Evolutionary conservation across 345 rosid genomes (phyloP).

Genomic region (Linum usitatissimum): DNA sequence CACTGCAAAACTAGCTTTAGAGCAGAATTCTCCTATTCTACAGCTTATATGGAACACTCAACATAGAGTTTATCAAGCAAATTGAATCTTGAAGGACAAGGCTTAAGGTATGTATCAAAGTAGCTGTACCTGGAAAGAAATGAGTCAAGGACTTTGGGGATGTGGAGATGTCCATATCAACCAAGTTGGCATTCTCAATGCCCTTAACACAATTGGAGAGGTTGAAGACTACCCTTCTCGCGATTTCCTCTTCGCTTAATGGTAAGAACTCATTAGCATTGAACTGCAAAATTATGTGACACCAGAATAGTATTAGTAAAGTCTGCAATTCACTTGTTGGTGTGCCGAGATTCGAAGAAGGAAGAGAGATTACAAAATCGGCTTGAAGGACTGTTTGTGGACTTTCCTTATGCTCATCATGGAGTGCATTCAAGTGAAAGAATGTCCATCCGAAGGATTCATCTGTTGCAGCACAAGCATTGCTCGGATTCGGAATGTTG

Average conservation of each 20-base stretch:
- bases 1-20: too few relatives aligned
- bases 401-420: slow-evolving; percentile 32
- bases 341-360: neutral
- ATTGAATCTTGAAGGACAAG: neutral
- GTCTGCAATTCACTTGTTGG: neutral
- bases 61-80: neutral
- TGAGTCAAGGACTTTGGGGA: slow-evolving; percentile 40
- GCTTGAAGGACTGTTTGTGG: slow-evolving; percentile 29
- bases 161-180: slow-evolving; percentile 30
- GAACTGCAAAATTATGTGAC: slow-evolving; percentile 25
- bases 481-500: slow-evolving; percentile 35
- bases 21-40: too few relatives aligned
- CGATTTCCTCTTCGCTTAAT: slow-evolving; percentile 32
- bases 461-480: slow-evolving; percentile 36
- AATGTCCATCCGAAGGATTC: slow-evolving; percentile 43
- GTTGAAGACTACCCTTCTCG: slow-evolving; percentile 26
- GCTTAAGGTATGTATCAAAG: neutral
- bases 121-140: slow-evolving; percentile 42
- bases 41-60: too few relatives aligned
- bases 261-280: slow-evolving; percentile 37
- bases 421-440: slow-evolving; percentile 42
- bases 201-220: slow-evolving; percentile 36
- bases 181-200: slow-evolving; percentile 28
- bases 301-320: neutral
- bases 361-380: slow-evolving; percentile 37